A percentile compares a stretch with the other conserved stretches of the same genome.
Evolutionary conservation across 1,284 basidiomycete genomes (phyloP).

Genomic region (Cerrena zonata): DNA sequence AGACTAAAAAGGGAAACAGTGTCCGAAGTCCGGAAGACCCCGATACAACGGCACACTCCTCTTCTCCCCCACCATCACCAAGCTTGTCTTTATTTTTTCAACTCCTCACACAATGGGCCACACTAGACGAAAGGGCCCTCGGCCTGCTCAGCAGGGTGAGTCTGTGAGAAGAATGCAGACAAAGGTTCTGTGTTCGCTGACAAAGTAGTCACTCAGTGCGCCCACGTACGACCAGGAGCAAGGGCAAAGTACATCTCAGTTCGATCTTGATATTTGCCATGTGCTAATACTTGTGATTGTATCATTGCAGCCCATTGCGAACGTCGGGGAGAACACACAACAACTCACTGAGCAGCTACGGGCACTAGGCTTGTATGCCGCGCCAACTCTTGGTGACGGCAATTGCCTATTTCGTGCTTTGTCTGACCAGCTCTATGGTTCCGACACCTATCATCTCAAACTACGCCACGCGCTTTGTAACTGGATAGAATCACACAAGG

Average conservation of each 20-base stretch:
- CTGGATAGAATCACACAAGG: slow-evolving; percentile 67
- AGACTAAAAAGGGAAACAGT: slow-evolving; percentile 12
- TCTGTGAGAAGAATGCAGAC: slow-evolving; percentile 11
- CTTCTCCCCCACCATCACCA: slow-evolving; percentile 20
- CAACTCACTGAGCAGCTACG: slow-evolving; percentile 65
- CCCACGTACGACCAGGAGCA: slow-evolving; percentile 58
- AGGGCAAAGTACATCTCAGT: slow-evolving; percentile 38
- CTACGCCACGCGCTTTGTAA: slow-evolving; percentile 76
- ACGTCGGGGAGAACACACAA: slow-evolving; percentile 60
- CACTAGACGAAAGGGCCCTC: slow-evolving; percentile 29
- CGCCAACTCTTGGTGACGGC: slow-evolving; percentile 75
- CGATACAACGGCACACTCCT: slow-evolving; percentile 8
- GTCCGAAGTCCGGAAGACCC: slow-evolving; percentile 25
- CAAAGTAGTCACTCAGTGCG: slow-evolving; percentile 40
- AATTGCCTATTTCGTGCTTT: slow-evolving; percentile 84
- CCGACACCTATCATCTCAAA: slow-evolving; percentile 61
- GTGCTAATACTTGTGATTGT: slow-evolving; percentile 9
- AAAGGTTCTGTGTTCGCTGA: slow-evolving; percentile 14
- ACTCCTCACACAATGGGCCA: slow-evolving; percentile 22
- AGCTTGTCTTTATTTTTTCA: neutral
- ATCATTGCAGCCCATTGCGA: slow-evolving; percentile 45
- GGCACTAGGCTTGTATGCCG: slow-evolving; percentile 71
- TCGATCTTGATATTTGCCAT: slow-evolving; percentile 10
- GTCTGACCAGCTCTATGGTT: slow-evolving; percentile 77
- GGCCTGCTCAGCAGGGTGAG: slow-evolving; percentile 28